Base-by-base conservation (phyloP, 352 stramenopile species). In the Blastocystis sp. region DNA sequence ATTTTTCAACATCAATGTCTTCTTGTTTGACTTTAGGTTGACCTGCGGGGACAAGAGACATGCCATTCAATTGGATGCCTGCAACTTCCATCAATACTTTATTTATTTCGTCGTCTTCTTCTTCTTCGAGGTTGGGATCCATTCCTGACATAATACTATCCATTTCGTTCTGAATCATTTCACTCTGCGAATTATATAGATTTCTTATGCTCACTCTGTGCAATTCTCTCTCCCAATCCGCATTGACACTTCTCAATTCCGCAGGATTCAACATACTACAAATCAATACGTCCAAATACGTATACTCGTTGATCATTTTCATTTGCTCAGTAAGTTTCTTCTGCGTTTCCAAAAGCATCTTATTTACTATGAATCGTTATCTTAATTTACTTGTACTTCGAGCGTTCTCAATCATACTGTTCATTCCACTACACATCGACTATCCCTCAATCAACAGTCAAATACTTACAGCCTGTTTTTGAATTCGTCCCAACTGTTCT, bases 31-130 rank as follows among this genome's bases (percentile, higher is more conserved):
- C 54, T 14, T 61, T 61, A 3, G 54, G 54, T 16, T 61, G 54
- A n/a, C 19, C 24, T 16, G n/a, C 24, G 12, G 14, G 16, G 9
- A 39, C n/a, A 24, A 7, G 16, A 21, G 42, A 19, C 54, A 75
- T 37, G 58, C 57, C 77, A 24, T 39, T 27, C 1, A 74, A 19
- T 14, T 24, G 46, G 32, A 78, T 29, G 29, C 56, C 57, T 19
- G 69, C 71, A 37, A 81, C 57, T 51, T 88, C 66, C 11, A 57
- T 56, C 11, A 74, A 56, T 16, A 85, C 83, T 51, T 86, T 66
- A 27, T 88, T 39, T 11, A 43, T n/a, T 52, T 87, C 43, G 14
- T 88, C 83, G 24, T 88, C 83, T 27, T 29, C 83, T 27, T 81
- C 83, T 14, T 71, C 66, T 11, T 88, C 83, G 3, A 74, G 29